phyloP scores from a whole-genome alignment of 805 yeast genomes.

The Kazachstania bromeliacearum region DNA sequence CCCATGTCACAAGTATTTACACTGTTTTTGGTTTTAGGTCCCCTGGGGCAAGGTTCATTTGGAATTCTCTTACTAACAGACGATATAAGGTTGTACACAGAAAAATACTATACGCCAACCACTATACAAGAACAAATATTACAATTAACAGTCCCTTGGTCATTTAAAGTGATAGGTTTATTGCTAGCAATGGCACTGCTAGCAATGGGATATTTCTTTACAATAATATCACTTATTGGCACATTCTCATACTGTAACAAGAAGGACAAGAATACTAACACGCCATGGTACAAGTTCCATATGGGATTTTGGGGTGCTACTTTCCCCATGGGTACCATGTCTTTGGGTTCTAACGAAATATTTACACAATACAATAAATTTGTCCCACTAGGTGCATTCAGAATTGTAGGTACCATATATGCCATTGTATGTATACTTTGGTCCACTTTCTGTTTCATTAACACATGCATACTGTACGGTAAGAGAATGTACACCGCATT shows the following conservation, averaged over 20 bases:
- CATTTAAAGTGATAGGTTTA: conserved; percentile 30
- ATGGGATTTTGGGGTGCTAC: conserved; percentile 75
- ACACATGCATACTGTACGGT: conserved; percentile 6
- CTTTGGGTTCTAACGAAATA: conserved; percentile 47
- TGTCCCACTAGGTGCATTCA: conserved; percentile 42
- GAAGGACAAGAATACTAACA: conserved; percentile 14
- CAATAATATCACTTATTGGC: conserved; percentile 33
- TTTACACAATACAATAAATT: conserved; percentile 34
- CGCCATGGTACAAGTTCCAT: conserved; percentile 31
- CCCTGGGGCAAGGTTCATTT: conserved; percentile 77
- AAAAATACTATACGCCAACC: conserved; percentile 10
- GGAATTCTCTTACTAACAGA: conserved; percentile 50
- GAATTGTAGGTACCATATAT: conserved; percentile 54
- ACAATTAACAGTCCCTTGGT: conserved; percentile 21
- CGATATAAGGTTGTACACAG: conserved; percentile 27
- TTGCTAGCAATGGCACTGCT: conserved; percentile 37
- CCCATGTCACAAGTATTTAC: conserved; percentile 46
- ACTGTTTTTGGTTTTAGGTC: conserved; percentile 72
- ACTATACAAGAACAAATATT: conserved; percentile 11
- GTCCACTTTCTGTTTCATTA: conserved; percentile 33
- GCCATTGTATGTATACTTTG: conserved; percentile 42
- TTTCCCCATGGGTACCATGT: conserved; percentile 83
- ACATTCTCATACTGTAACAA: conserved; percentile 12
- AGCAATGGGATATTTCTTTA: conserved; percentile 53
- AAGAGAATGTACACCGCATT: too few species aligned